Evolutionary conservation across 805 yeast genomes (phyloP).

Genomic region (Ogataea ramenticola): DNA sequence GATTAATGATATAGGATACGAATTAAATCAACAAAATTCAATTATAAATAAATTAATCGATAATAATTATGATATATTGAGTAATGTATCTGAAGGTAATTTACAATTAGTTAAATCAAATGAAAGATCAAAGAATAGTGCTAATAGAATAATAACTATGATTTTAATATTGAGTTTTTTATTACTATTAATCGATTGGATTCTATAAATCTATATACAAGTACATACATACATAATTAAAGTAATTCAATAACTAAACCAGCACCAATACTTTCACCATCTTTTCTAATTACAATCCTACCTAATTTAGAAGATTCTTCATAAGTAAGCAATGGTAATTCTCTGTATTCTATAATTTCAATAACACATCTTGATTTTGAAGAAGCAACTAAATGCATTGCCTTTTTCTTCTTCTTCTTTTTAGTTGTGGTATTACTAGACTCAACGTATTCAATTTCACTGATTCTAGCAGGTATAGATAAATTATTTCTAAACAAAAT

Average conservation of each 20-base stretch:
- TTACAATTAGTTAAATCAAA: conserved; percentile 62
- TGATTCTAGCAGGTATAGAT: conserved; percentile 61
- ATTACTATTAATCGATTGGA: conserved; percentile 47
- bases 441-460: conserved; percentile 32
- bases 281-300: conserved; percentile 61
- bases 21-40: conserved; percentile 65
- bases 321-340: conserved; percentile 47
- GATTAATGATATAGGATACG: conserved; percentile 68
- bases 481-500: conserved; percentile 71
- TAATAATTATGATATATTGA: conserved; percentile 58
- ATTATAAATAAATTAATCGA: conserved; percentile 56
- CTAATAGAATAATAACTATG: conserved; percentile 46
- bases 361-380: conserved; percentile 54
- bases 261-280: conserved; percentile 62
- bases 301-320: conserved; percentile 47
- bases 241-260: conserved; percentile 18
- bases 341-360: conserved; percentile 37
- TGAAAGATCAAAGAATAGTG: conserved; percentile 52
- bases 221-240: neutral
- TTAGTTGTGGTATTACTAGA: too few species aligned
- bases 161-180: conserved; percentile 52
- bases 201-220: conserved; percentile 18
- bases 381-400: conserved; percentile 51
- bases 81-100: conserved; percentile 67
- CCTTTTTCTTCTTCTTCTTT: conserved; percentile 40